Base-by-base conservation (phyloP, 1,139 yeast species). In the Pneumocystis wakefieldiae region DNA sequence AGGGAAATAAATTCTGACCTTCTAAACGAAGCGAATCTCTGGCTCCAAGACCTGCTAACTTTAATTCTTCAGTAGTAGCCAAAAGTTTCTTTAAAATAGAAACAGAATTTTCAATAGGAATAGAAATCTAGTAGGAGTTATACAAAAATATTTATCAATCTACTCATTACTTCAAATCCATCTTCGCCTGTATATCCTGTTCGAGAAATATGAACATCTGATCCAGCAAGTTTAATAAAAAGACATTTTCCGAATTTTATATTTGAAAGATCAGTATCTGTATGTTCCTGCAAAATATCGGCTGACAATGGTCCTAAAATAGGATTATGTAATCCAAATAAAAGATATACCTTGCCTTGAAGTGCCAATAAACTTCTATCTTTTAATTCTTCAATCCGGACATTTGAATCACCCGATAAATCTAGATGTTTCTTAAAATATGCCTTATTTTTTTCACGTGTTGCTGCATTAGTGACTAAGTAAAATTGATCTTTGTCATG, bases 121-220 rank as follows among this genome's bases (percentile, higher is more conserved):
- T 84, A 12, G 95, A 86, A 66, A 92, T 81, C 67, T 65, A 24
- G 17, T 24, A 19, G n/a, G 6, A 4, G 7, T 57, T 19, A 24
- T 28, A 39, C 24, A 24, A 12, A 12, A 2, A 24, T 15, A 24
- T 48, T n/a, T 15, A 19, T 12, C 12, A 8, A 12, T 41, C n/a
- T n/a, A 37, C 3, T 72, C 12, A 63, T 3, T 41, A 66, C 67
- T 62, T 92, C 98, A 74, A 92, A 91, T 1, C 98, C 98, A 73
- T 92, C 98, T 75, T 92, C 98, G 38, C 98, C 98, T 3, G 98
- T 92, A 77, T 92, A 92, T 0, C 98, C 98, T 36, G 96, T 88
- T 75, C 98, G 85, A 10, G 96, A 89, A 66, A 87, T 72, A 37
- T 67, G 67, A 32, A 61, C 62, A 63, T 71, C 69, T 63, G 71